Evolutionary conservation across 2,329 filamentous ascomycete genomes (phyloP), one percentile per base, ranked within the genome.

Genomic region (Fusarium chaquense): DNA sequence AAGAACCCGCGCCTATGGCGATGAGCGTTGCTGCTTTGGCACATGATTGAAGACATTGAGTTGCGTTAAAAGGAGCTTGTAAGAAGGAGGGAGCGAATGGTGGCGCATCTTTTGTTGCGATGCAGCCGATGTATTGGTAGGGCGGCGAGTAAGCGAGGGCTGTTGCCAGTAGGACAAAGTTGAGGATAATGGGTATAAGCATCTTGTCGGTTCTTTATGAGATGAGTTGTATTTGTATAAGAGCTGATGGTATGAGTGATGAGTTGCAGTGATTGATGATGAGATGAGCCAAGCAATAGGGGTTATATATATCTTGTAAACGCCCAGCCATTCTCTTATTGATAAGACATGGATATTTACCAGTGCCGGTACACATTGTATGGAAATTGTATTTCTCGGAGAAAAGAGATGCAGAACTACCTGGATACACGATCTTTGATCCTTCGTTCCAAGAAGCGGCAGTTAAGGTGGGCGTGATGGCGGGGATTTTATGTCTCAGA

Each of bases 61-160:
- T 22, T 2, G 47, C 33, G 13, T 65, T 69, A 32, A 76, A 74
- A 6, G 62, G 33, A 2, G 38, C 8, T n/a, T 52, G 11, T 24
- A 77, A 56, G 13, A 65, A 33, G 22, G 44, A 35, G 40, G 62
- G 32, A 26, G 69, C 52, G 43, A 78, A 78, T 15, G 49, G 35
- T 13, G 58, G 43, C 26, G 35, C 24, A 9, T 43, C 30, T 6
- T 64, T 56, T 6, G 41, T 52, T 65, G 72, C 43, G 47, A 75
- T 71, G 71, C 78, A 79, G 59, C 76, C 78, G 56, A 77, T 52
- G 59, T 76, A 77, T 44, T 73, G 53, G 59, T 70, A 75, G 15
- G 47, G 65, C 60, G 22, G 57, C 11, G 52, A 62, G 35, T 53
- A 51, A 15, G 40, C 56, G 26, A 46, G 73, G 59, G 67, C 58